A percentile compares a stretch with the other conserved stretches of the same genome.
Conservation (phyloP, 805 yeast species). For the Lipomyces kockii region DNA sequence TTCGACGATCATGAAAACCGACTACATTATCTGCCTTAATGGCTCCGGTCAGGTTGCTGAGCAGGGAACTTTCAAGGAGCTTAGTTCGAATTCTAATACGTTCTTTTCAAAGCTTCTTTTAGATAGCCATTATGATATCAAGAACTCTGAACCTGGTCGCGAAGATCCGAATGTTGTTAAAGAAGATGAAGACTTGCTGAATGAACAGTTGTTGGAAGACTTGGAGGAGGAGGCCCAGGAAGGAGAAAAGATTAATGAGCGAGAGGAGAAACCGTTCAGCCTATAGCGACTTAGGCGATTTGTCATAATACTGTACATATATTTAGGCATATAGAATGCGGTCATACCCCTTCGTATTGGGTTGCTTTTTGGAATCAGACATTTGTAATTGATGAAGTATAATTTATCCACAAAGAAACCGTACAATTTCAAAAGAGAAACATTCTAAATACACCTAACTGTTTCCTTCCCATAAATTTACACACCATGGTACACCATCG, state of each 20-base stretch:
- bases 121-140: slow-evolving; percentile 22
- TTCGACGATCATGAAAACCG: slow-evolving; percentile 82
- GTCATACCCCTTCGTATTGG: neutral
- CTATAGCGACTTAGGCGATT: slow-evolving; percentile 11
- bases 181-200: slow-evolving; percentile 31
- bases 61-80: slow-evolving; percentile 62
- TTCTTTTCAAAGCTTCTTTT: slow-evolving; percentile 34
- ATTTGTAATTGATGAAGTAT: neutral
- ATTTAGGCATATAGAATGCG: slow-evolving; percentile 2
- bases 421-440: neutral
- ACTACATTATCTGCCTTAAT: slow-evolving; percentile 78
- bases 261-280: slow-evolving; percentile 21
- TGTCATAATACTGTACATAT: slow-evolving; percentile 11
- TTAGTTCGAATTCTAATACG: slow-evolving; percentile 49
- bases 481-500: neutral
- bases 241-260: slow-evolving; percentile 10
- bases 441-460: slow-evolving; percentile 7
- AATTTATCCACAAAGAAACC: neutral
- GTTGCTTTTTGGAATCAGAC: neutral
- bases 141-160: neutral
- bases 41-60: slow-evolving; percentile 76
- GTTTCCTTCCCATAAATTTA: neutral
- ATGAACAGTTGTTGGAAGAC: slow-evolving; percentile 34
- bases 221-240: slow-evolving; percentile 31
- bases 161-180: slow-evolving; percentile 13